A percentile compares a stretch with the other conserved stretches of the same genome.
Evolutionary conservation across 2,329 filamentous ascomycete genomes (phyloP).

Genomic region (Arthroderma uncinatum): DNA sequence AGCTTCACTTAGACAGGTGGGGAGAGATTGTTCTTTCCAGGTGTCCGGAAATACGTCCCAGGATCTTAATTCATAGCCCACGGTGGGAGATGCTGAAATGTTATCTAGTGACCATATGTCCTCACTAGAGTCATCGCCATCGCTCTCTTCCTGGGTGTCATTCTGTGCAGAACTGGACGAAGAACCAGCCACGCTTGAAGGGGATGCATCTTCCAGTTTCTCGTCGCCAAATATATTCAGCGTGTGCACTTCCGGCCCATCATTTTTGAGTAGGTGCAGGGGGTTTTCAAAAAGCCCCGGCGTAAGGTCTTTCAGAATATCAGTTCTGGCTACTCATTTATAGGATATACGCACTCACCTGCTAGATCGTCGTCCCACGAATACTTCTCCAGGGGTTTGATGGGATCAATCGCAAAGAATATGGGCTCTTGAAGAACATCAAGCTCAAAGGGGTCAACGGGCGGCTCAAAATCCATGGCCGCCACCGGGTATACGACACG

Average conservation of each 20-base stretch:
- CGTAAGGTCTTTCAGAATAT: constrained; percentile 2
- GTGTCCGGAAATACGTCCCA: constrained; percentile 34
- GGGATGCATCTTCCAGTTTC: constrained; percentile 16
- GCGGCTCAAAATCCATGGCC: constrained; percentile 15
- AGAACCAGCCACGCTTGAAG: constrained; percentile 15
- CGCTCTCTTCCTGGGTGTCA: constrained; percentile 14
- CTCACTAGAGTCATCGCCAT: constrained; percentile 7
- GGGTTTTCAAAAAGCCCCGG: constrained; percentile 19
- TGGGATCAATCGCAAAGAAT: constrained; percentile 27
- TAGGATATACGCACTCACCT: constrained; percentile 18
- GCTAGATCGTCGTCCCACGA: constrained; percentile 27
- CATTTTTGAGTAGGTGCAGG: constrained; percentile 17
- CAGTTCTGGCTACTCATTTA: background rate
- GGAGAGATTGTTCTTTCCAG: constrained; percentile 23
- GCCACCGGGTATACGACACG: background rate
- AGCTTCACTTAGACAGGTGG: constrained; percentile 36
- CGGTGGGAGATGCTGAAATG: constrained; percentile 13
- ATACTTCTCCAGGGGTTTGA: constrained; percentile 29
- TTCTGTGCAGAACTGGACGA: constrained; percentile 17
- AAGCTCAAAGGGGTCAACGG: constrained; percentile 20
- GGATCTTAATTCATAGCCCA: constrained; percentile 22
- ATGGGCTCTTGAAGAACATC: constrained; percentile 30
- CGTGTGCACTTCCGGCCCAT: constrained; percentile 22
- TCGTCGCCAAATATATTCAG: constrained; percentile 26
- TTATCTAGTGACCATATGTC: constrained; percentile 29